Evolutionary conservation across 441 rosid genomes (phyloP), one percentile per base, ranked within the genome.

Genomic region (Croton laevigatus): DNA sequence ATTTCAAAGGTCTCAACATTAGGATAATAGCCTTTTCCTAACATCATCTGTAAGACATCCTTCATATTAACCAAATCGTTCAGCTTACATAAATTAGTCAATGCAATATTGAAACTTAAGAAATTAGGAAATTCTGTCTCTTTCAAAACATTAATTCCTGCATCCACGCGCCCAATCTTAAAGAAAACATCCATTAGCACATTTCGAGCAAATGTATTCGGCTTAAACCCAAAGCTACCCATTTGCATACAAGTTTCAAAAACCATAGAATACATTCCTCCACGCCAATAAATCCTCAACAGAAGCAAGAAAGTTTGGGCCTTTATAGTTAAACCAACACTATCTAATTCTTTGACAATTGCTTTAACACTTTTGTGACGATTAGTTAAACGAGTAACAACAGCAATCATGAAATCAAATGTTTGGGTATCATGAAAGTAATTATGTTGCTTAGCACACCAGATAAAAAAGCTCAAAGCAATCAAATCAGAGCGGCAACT

Each of bases 251-350:
- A 84, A 60, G 86, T 76, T 75, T 89, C 86, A 2, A 86, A 72
- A 59, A 90, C 89, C 75, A 76, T 83, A 17, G 66, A 81, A 63
- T 82, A 77, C 74, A 80, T 64, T 51, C 81, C 83, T 66, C 90
- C 95, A 65, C 78, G 88, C 95, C 97, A 89, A 73, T 82, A 89
- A 66, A 89, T 83, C 79, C 93, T 85, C 66, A 91, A 66, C 70
- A 89, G 66, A 38, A 88, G 76, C 81, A 85, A 75, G 62, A 88
- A 89, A 57, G 81, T 84, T 11, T 79, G 82, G 6, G 90, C 82
- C 82, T 85, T 80, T 34, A 68, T 76, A 8, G 22, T 73, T 68
- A 82, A 79, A 51, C 97, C 95, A 27, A 77, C 55, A 13, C 54
- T 66, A 66, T 65, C 77, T 67, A 91, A 75, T 51, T 69, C 88